Conservation (phyloP, 768 basidiomycete genomes). For the Rhodotorula taiwanensis region DNA sequence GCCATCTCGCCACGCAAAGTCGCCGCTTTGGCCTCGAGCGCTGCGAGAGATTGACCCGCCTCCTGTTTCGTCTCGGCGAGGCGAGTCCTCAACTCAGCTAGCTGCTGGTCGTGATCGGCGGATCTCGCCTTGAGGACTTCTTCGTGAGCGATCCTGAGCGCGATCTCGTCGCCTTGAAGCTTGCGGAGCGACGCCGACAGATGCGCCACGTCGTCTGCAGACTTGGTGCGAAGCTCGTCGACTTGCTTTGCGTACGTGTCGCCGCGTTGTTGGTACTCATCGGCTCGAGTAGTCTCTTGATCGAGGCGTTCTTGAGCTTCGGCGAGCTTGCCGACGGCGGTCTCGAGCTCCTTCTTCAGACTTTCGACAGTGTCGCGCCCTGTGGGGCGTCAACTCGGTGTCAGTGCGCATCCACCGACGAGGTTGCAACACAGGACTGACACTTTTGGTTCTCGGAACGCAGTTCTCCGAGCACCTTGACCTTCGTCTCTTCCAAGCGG, state of each 20-base stretch:
- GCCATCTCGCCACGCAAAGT: too few species aligned
- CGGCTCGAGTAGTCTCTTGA: background rate
- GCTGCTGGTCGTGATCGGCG: too few species aligned
- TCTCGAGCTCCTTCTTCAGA: slow-evolving; percentile 21
- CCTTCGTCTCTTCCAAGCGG: slow-evolving; percentile 16
- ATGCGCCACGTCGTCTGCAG: background rate
- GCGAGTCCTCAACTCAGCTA: too few species aligned
- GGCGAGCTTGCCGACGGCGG: slow-evolving; percentile 6
- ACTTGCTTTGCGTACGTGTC: too few species aligned
- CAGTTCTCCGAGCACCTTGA: background rate
- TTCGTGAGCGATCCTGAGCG: too few species aligned
- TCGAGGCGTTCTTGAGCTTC: slow-evolving; percentile 6
- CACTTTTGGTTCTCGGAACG: slow-evolving; percentile 2
- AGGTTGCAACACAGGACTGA: background rate
- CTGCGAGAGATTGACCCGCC: too few species aligned
- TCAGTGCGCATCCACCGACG: too few species aligned
- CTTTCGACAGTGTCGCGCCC: slow-evolving; percentile 11
- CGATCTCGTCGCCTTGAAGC: too few species aligned
- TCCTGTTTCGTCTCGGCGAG: too few species aligned
- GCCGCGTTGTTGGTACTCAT: too few species aligned
- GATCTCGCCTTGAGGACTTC: background rate
- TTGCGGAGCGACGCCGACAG: background rate
- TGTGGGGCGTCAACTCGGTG: background rate
- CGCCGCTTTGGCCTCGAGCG: too few species aligned
- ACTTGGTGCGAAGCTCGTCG: too few species aligned